Base-by-base conservation (phyloP, 345 rosid species). In the Ceriops decandra region DNA sequence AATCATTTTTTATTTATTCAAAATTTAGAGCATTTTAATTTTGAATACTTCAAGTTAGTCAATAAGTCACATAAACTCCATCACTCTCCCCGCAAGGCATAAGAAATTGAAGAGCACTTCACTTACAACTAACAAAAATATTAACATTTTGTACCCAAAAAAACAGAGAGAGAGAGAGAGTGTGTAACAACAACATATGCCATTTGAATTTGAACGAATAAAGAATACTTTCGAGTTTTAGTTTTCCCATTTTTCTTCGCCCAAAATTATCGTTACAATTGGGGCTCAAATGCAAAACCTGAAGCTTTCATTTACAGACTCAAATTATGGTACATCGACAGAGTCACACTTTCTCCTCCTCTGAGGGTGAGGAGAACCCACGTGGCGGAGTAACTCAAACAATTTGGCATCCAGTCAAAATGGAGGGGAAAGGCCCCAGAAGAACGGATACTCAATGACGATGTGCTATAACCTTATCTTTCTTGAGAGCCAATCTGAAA, bases 401-500 rank as follows among this genome's bases (percentile, higher is more conserved):
- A 60, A 20, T 51, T 47, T 52, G 64, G 42, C 4, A 65, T 57
- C 51, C n/a, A 53, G 65, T 47, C 68, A 75, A 68, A 54, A 49
- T 60, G 63, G 47, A 19, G 73, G 77, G 75, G 73, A 66, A 52
- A 67, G 49, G 76, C 73, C 66, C 82, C 71, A 57, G 72, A 74
- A 69, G 76, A 83, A 74, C 72, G 20, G 27, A 35, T 17, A 52
- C 68, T 30, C 26, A 26, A 26, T 67, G 69, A 47, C 46, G 33
- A 42, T 60, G 47, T 80, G 85, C 85, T 90, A 93, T 76, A 89
- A 85, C 22, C 96, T 89, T 77, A 88, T 75, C 85, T 84, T 91
- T 75, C 77, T 88, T n/a, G 98, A 83, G 70, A 83, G 85, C 85
- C 91, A 81, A 64, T 78, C 90, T 3, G 96, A 82, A 58, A 89